Percentiles rank a stretch among this genome's conserved stretches.
These are phyloP conservation scores for Panicum hallii DNA, from an alignment of 202 grass and related monocot genomes.

Conservation along the genomic window DNA sequence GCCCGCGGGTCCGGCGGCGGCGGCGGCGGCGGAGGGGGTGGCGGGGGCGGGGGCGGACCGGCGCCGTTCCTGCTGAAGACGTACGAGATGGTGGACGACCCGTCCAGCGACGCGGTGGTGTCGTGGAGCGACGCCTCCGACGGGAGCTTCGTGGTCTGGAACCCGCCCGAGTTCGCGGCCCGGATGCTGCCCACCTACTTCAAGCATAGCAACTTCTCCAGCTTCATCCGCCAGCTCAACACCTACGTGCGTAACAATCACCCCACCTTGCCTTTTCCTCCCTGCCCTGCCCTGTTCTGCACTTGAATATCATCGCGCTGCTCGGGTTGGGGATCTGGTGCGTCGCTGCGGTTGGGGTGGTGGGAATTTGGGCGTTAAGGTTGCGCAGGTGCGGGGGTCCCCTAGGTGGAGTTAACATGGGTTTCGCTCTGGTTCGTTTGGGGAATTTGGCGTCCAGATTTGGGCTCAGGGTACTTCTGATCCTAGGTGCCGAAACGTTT, in stretches of 20 bases:
- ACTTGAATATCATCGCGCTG: background rate
- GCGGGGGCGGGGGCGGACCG: slow-evolving; percentile 56
- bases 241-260: slow-evolving; percentile 70
- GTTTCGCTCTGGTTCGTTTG: background rate
- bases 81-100: slow-evolving; percentile 96
- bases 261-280: background rate
- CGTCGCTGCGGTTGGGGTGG: background rate
- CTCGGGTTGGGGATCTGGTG: background rate
- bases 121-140: slow-evolving; percentile 74
- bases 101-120: slow-evolving; percentile 77
- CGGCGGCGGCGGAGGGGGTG: slow-evolving; percentile 19
- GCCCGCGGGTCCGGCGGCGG: background rate
- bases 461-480: background rate
- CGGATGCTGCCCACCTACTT: slow-evolving; percentile 80
- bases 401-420: background rate
- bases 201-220: slow-evolving; percentile 98
- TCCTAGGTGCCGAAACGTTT: slow-evolving; percentile 10
- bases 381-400: background rate
- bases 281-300: background rate
- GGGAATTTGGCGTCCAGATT: slow-evolving; percentile 30
- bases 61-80: slow-evolving; percentile 93
- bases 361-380: background rate
- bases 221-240: slow-evolving; percentile 99
- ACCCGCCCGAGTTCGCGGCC: slow-evolving; percentile 74
- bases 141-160: slow-evolving; percentile 96